Evolutionary conservation across 192 early-diverging fungal genomes (phyloP).

Genomic region (Coemansia reversa): DNA sequence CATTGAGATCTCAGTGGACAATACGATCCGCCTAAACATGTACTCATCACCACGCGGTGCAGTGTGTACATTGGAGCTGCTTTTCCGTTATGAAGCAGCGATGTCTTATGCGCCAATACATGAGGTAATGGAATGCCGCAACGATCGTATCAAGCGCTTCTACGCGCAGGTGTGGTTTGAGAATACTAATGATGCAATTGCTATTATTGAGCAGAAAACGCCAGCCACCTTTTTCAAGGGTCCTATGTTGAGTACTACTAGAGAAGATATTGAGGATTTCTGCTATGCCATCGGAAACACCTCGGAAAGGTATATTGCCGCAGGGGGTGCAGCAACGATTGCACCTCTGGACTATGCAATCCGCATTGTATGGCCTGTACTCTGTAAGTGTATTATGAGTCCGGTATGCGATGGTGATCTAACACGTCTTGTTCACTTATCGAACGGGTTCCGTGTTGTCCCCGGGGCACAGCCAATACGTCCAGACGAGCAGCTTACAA

Average conservation of each 20-base stretch:
- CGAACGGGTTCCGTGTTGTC: conserved; percentile 81
- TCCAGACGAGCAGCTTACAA: conserved; percentile 68
- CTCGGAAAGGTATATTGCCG: conserved; percentile 54
- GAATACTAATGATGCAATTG: conserved; percentile 10
- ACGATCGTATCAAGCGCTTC: conserved; percentile 79
- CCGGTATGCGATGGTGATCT: conserved; percentile 89
- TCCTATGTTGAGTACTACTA: background rate
- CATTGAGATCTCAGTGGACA: conserved; percentile 51
- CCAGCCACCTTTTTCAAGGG: background rate
- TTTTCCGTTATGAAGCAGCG: conserved; percentile 77
- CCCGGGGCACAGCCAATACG: conserved; percentile 60
- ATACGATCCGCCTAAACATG: conserved; percentile 61
- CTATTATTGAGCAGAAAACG: conserved; percentile 5
- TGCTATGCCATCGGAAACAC: conserved; percentile 75
- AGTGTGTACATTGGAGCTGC: conserved; percentile 72
- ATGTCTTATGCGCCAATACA: conserved; percentile 83
- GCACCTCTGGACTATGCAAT: conserved; percentile 93
- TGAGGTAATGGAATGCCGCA: conserved; percentile 49
- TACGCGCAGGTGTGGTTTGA: conserved; percentile 57
- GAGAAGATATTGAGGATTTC: conserved; percentile 73
- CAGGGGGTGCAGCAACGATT: background rate
- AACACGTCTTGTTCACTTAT: conserved; percentile 81
- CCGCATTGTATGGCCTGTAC: conserved; percentile 83
- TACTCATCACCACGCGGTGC: conserved; percentile 55
- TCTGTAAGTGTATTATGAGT: conserved; percentile 86